A percentile compares a stretch with the other conserved stretches of the same genome.
These are phyloP conservation scores for Bipolaris victoriae DNA, from an alignment of 2,329 filamentous ascomycete genomes.

Conservation along the genomic window DNA sequence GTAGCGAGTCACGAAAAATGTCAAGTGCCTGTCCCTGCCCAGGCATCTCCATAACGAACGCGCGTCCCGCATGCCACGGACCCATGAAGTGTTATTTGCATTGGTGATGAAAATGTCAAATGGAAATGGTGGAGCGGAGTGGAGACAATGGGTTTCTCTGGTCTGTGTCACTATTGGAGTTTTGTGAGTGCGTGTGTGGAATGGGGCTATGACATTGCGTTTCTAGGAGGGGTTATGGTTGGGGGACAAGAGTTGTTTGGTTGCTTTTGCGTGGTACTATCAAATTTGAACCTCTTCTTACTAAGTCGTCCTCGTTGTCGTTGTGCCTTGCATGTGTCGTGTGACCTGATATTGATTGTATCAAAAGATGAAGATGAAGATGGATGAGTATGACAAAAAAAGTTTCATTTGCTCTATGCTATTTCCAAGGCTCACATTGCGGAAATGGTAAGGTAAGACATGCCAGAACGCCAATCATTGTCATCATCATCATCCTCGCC, in stretches of 20 bases:
- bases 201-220: conserved; percentile 42
- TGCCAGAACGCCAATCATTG: conserved; percentile 15
- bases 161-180: conserved; percentile 46
- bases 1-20: conserved; percentile 34
- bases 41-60: conserved; percentile 34
- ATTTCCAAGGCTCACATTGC: conserved; percentile 6
- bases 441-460: conserved; percentile 15
- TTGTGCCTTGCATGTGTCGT: too few species aligned
- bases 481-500: neutral
- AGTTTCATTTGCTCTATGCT: conserved; percentile 11
- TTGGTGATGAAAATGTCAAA: conserved; percentile 37
- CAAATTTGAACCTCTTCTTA: conserved; percentile 49
- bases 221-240: conserved; percentile 43
- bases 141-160: conserved; percentile 32
- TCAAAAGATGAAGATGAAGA: neutral
- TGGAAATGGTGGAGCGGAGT: conserved; percentile 46
- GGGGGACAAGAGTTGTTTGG: conserved; percentile 46
- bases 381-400: neutral
- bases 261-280: conserved; percentile 47
- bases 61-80: conserved; percentile 32
- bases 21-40: conserved; percentile 37
- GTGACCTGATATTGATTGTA: too few species aligned
- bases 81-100: conserved; percentile 41
- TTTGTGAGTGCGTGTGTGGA: conserved; percentile 32
- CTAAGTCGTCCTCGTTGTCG: conserved; percentile 18